These are phyloP conservation scores for Annulohypoxylon stygium DNA, from an alignment of 495 filamentous ascomycete genomes.

Conservation along the genomic window DNA sequence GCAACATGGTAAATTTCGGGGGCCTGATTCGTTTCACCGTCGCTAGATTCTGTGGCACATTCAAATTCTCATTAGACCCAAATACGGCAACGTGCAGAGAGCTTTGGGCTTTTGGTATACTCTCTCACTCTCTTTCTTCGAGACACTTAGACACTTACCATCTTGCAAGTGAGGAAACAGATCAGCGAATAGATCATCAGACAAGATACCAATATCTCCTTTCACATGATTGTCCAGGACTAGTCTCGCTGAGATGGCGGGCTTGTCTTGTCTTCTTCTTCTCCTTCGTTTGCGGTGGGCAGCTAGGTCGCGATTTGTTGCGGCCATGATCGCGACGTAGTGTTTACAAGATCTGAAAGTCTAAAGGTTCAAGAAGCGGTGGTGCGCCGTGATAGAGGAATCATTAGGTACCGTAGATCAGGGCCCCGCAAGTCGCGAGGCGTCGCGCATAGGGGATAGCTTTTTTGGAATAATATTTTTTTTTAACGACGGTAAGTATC, in stretches of 20 bases:
- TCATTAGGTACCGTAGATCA: conserved; percentile 36
- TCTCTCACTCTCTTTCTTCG: not conserved
- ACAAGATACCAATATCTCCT: conserved; percentile 88
- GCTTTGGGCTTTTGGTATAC: conserved; percentile 8
- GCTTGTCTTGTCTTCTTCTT: conserved; percentile 69
- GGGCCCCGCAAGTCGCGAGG: conserved; percentile 39
- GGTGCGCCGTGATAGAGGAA: conserved; percentile 30
- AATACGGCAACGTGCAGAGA: conserved; percentile 34
- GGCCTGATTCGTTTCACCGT: conserved; percentile 48
- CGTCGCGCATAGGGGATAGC: conserved; percentile 19
- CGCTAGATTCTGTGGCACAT: conserved; percentile 44
- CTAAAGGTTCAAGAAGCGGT: conserved; percentile 19
- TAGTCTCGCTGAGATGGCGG: conserved; percentile 64
- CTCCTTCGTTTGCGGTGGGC: conserved; percentile 57
- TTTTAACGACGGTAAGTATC: conserved; percentile 1
- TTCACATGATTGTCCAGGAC: conserved; percentile 88
- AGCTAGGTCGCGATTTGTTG: conserved; percentile 39
- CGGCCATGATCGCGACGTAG: conserved; percentile 46
- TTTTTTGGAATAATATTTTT: not conserved
- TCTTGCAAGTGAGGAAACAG: conserved; percentile 74
- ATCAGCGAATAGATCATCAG: conserved; percentile 85
- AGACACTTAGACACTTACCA: conserved; percentile 49
- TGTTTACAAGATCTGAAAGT: conserved; percentile 12
- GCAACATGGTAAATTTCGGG: conserved; percentile 73
- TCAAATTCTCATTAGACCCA: conserved; percentile 27